Conservation (phyloP, 306 rosid species). For the Cicer bijugum region DNA sequence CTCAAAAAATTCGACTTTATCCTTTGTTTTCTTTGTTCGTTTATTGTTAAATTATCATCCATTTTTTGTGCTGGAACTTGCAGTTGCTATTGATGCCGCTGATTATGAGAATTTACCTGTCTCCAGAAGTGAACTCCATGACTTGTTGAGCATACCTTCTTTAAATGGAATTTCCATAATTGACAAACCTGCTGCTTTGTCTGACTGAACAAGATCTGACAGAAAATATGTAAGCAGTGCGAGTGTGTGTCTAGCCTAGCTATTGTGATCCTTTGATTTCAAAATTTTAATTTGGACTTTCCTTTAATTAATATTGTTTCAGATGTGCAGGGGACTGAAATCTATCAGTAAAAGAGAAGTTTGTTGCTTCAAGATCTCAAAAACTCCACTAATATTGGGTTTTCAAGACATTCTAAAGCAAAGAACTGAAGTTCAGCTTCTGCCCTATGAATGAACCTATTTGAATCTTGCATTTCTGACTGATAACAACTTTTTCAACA, state of each 20-base stretch:
- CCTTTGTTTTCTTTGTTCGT: too few relatives aligned
- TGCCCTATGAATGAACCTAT: slow-evolving; percentile 24
- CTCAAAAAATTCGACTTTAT: too few relatives aligned
- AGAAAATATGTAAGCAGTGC: slow-evolving; percentile 57
- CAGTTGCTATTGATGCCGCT: slow-evolving; percentile 59
- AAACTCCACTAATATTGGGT: too few relatives aligned
- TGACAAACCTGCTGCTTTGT: slow-evolving; percentile 63
- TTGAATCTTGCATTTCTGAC: slow-evolving; percentile 2
- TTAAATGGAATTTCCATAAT: slow-evolving; percentile 44
- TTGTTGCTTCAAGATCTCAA: too few relatives aligned
- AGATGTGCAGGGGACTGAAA: slow-evolving; percentile 61
- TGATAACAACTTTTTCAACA: neutral
- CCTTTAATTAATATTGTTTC: slow-evolving; percentile 22
- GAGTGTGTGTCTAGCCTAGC: too few relatives aligned
- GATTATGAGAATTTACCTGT: slow-evolving; percentile 58
- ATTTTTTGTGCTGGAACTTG: slow-evolving; percentile 39
- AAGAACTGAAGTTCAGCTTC: slow-evolving; percentile 43
- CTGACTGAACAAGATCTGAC: slow-evolving; percentile 45
- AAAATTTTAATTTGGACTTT: slow-evolving; percentile 4
- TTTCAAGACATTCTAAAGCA: neutral
- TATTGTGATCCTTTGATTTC: slow-evolving; percentile 1
- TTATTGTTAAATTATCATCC: neutral
- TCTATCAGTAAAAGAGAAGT: slow-evolving; percentile 50
- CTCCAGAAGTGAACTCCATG: slow-evolving; percentile 70
- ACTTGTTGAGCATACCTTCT: slow-evolving; percentile 64